Percentiles rank a stretch among this genome's conserved stretches.
phyloP scores from a whole-genome alignment of 2,329 filamentous ascomycete genomes.

The Fusarium subtropicale region DNA sequence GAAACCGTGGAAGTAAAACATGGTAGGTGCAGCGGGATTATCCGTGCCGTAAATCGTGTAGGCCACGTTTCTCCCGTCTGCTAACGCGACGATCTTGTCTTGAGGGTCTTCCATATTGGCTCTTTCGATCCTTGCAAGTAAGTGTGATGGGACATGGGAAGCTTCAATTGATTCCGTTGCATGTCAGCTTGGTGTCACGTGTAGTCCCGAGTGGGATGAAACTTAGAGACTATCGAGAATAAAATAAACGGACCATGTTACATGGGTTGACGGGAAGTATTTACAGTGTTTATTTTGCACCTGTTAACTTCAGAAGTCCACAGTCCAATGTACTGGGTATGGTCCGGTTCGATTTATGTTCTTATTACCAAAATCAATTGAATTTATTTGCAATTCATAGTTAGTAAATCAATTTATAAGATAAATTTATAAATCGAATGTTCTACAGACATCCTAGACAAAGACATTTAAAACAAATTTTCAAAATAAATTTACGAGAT shows the following conservation, averaged over 20 bases:
- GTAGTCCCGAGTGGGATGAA: neutral
- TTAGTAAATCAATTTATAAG: neutral
- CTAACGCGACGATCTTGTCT: conserved; percentile 11
- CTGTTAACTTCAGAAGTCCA: neutral
- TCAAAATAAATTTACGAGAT: too few species aligned
- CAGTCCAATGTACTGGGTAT: neutral
- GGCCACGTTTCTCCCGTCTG: conserved; percentile 21
- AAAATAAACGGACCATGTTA: neutral
- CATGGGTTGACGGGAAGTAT: accelerated
- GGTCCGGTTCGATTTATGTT: neutral
- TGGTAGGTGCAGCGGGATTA: conserved; percentile 7
- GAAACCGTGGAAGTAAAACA: conserved; percentile 31
- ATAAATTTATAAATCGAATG: too few species aligned
- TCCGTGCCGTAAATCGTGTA: conserved; percentile 30
- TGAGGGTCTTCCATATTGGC: conserved; percentile 7
- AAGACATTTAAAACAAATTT: too few species aligned
- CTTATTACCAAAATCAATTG: neutral
- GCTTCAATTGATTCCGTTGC: neutral
- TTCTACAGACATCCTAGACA: too few species aligned
- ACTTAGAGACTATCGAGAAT: neutral
- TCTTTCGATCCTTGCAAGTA: neutral
- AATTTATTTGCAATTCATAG: accelerated
- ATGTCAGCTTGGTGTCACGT: neutral
- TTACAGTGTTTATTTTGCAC: accelerated
- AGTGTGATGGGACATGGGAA: too few species aligned